Base-by-base conservation (phyloP, 495 filamentous ascomycete genomes). In the Tuber indicum region DNA sequence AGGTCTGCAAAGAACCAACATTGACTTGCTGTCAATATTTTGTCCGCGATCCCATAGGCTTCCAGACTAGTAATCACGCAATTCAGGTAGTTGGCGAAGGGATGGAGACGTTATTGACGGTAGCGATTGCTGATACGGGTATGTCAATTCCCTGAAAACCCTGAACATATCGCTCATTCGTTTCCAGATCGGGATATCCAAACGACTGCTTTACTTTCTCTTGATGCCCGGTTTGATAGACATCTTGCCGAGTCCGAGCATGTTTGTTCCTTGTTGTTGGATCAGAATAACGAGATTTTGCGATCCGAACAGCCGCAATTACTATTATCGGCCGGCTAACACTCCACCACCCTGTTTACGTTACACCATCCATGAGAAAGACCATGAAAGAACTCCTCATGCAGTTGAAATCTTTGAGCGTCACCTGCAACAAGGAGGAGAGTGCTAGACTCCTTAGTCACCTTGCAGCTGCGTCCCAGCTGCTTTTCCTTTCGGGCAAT, bases 11-110 rank as follows among this genome's bases (percentile, higher is more conserved):
- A 84, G 94, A 94, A 19, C 93, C 96, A 19, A 94, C 96, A 46
- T 88, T 99, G 75, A 99, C 96, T 41, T 98, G 96, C 85, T 99
- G 96, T 83, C 96, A 99, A 81, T 88, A 98, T 62, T 97, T 98
- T 82, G 92, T 98, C 16, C 90, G 92, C 76, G 96, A 99, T 83
- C 96, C 96, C 0, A 98, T 98, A 81, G 94, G 98, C 79, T 93
- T 97, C 82, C 96, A 99, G 82, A 98, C 95, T 9, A 98, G 96
- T 82, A 91, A 92, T 75, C 96, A 99, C 83, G 94, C 96, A 0
- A 92, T 98, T 21, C 93, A 97, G 84, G 95, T 98, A 44, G 96
- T 99, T 73, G 92, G 93, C 76, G 95, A 98, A 84, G 96, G 98
- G 62, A 97, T 99, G 80, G 93, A 97, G 84, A 97, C 93, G 83